Conservation (phyloP, 768 basidiomycete species). For the Lactarius indigo region DNA sequence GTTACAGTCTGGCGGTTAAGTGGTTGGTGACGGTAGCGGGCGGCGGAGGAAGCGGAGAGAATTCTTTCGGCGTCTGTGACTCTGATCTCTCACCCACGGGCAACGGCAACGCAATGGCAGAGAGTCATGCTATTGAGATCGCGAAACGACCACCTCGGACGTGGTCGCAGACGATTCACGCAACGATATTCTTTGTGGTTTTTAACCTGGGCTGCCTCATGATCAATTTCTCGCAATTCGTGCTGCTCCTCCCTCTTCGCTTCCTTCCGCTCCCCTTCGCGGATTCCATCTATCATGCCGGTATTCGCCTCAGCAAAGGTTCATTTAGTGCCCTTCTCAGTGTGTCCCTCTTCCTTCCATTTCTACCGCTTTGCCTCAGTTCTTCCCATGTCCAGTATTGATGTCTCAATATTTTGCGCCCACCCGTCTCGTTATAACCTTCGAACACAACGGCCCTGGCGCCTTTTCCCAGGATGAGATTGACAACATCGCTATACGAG, state of each 20-base stretch:
- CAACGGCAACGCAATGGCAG: neutral
- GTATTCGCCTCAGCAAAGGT: constrained; percentile 79
- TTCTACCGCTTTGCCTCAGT: neutral
- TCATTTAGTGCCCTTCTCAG: constrained; percentile 73
- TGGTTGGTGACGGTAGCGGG: neutral
- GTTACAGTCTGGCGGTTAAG: neutral
- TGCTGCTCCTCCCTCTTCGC: constrained; percentile 63
- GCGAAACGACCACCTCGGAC: constrained; percentile 47
- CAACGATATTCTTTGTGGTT: constrained; percentile 48
- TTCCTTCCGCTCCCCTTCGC: constrained; percentile 59
- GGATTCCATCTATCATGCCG: constrained; percentile 56
- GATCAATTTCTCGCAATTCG: constrained; percentile 70
- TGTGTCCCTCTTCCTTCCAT: constrained; percentile 34
- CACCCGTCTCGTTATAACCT: constrained; percentile 65
- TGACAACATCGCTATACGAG: constrained; percentile 51
- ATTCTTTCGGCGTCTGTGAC: neutral
- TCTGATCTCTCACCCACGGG: neutral
- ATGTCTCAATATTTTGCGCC: constrained; percentile 84
- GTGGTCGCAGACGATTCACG: constrained; percentile 51
- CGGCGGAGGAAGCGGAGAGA: neutral
- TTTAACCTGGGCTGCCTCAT: constrained; percentile 66
- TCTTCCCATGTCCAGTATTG: constrained; percentile 47
- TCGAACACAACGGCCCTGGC: constrained; percentile 67
- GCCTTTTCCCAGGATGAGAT: constrained; percentile 59
- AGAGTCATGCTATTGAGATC: constrained; percentile 47